These are phyloP conservation scores for Tylopilus felleus DNA, from an alignment of 768 basidiomycete genomes.

Conservation along the genomic window DNA sequence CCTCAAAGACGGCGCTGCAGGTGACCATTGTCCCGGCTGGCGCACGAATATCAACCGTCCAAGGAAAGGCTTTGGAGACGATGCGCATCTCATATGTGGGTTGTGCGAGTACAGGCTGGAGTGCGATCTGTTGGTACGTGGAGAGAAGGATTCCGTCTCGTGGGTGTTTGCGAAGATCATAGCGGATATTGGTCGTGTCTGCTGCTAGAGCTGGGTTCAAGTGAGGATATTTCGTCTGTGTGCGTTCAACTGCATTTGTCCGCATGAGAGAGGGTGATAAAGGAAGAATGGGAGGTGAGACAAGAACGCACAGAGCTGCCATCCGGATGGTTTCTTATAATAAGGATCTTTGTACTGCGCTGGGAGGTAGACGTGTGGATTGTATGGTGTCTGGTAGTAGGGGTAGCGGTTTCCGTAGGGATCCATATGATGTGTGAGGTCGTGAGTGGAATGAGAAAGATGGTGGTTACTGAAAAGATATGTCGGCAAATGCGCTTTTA, in stretches of 20 bases:
- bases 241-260: slow-evolving; percentile 14
- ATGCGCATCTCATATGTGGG: slow-evolving; percentile 41
- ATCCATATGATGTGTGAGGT: slow-evolving; percentile 18
- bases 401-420: slow-evolving; percentile 20
- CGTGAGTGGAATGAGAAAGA: slow-evolving; percentile 1
- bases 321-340: slow-evolving; percentile 9
- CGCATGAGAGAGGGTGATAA: not conserved
- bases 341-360: slow-evolving; percentile 16
- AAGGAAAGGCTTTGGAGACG: slow-evolving; percentile 61
- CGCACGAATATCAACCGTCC: slow-evolving; percentile 55
- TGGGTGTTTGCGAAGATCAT: slow-evolving; percentile 46
- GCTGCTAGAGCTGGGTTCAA: slow-evolving; percentile 53
- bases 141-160: slow-evolving; percentile 40
- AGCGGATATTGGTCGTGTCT: slow-evolving; percentile 48
- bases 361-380: slow-evolving; percentile 31
- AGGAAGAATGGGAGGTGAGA: not conserved
- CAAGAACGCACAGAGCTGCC: slow-evolving; percentile 16
- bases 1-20: slow-evolving; percentile 55
- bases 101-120: slow-evolving; percentile 38
- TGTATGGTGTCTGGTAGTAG: slow-evolving; percentile 28
- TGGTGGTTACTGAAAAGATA: not conserved
- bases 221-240: slow-evolving; percentile 43
- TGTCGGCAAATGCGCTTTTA: slow-evolving; percentile 4
- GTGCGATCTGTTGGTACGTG: slow-evolving; percentile 39
- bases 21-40: slow-evolving; percentile 34